Evolutionary conservation across 495 filamentous ascomycete genomes (phyloP).

Genomic region (Tuber brumale): DNA sequence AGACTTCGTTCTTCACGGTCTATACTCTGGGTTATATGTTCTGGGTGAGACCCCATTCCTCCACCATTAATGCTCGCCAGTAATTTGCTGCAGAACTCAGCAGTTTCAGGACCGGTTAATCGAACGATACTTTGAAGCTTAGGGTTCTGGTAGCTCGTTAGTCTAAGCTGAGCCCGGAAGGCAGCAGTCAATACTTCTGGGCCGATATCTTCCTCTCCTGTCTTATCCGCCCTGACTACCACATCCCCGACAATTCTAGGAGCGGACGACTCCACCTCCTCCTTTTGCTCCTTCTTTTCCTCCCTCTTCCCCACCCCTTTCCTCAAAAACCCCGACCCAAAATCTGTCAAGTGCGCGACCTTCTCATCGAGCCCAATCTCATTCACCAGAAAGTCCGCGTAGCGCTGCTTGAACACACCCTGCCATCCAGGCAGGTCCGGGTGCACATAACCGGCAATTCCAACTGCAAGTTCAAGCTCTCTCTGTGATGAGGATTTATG

Average conservation of each 20-base stretch:
- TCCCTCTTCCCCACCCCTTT: conserved; percentile 7
- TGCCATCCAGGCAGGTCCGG: conserved; percentile 49
- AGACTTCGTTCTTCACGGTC: not conserved
- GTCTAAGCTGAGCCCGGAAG: not conserved
- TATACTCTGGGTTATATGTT: not conserved
- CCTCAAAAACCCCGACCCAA: conserved; percentile 33
- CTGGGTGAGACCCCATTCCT: not conserved
- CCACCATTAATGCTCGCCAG: not conserved
- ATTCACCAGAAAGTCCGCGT: conserved; percentile 92
- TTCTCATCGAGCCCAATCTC: conserved; percentile 74
- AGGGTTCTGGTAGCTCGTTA: not conserved
- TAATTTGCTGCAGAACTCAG: not conserved
- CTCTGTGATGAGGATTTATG: conserved; percentile 21
- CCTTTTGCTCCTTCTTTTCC: conserved; percentile 18
- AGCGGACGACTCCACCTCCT: conserved; percentile 6
- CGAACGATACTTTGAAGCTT: not conserved
- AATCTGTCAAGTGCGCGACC: conserved; percentile 65
- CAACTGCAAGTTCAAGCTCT: conserved; percentile 48
- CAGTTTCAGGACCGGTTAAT: not conserved
- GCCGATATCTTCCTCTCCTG: not conserved
- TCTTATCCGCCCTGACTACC: not conserved
- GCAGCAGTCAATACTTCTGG: not conserved
- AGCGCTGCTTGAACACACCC: conserved; percentile 58
- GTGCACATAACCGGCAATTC: conserved; percentile 56
- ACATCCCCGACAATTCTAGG: not conserved